Evolutionary conservation across 305 asterid genomes (phyloP).

Genomic region (Withania somnifera): DNA sequence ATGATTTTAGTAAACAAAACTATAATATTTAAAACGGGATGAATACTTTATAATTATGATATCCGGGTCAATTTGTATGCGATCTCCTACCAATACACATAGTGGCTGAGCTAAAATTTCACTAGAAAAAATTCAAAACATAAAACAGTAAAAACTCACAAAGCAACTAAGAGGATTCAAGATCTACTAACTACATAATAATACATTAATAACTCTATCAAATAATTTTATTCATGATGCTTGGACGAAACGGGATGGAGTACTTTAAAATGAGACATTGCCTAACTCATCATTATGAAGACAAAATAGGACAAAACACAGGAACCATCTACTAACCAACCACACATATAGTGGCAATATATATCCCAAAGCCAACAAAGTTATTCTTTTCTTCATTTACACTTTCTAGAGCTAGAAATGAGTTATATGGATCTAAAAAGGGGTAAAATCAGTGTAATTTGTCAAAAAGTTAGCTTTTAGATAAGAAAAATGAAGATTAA

Average conservation of each 20-base stretch:
- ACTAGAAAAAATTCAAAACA: not conserved
- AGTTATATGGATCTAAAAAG: not conserved
- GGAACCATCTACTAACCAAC: not conserved
- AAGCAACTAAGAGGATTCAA: no score
- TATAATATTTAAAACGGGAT: not conserved
- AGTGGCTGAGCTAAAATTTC: not conserved
- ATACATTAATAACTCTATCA: not conserved
- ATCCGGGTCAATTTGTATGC: not conserved
- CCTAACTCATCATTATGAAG: conserved; percentile 7
- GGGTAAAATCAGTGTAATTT: not conserved
- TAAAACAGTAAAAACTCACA: not conserved
- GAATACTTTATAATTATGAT: not conserved
- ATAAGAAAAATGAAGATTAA: not conserved
- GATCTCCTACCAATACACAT: not conserved
- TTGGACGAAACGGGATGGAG: not conserved
- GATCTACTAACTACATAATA: no score
- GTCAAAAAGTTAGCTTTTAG: not conserved
- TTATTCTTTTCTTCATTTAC: not conserved
- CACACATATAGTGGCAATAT: not conserved
- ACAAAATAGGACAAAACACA: not conserved
- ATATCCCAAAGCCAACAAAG: not conserved
- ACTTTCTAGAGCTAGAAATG: not conserved
- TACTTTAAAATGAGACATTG: not conserved
- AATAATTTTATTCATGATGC: not conserved
- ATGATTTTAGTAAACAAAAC: not conserved